Evolutionary conservation across 768 basidiomycete species (phyloP).

Genomic region (Leucosporidium creatinivorum): DNA sequence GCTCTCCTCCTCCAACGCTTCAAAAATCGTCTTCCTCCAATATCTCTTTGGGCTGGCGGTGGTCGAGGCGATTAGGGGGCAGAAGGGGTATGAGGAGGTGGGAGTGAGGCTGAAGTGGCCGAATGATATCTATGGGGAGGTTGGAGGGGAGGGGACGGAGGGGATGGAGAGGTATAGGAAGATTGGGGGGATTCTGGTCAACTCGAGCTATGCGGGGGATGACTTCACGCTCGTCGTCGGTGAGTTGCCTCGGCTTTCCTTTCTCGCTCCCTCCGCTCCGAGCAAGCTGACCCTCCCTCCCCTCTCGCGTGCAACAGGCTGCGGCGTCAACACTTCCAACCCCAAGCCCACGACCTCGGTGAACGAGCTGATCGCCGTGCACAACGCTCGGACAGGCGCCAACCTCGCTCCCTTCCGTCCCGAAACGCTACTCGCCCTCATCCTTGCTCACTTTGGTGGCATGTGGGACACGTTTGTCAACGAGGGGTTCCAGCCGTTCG

Average conservation of each 20-base stretch:
- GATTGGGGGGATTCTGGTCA: constrained; percentile 85
- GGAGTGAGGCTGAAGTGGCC: constrained; percentile 87
- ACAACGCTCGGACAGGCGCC: constrained; percentile 36
- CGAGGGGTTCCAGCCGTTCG: constrained; percentile 70
- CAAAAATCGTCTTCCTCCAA: constrained; percentile 81
- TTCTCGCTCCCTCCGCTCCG: background rate
- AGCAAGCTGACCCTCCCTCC: background rate
- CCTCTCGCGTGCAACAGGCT: constrained; percentile 51
- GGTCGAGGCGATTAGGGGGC: constrained; percentile 56
- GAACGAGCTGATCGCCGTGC: constrained; percentile 54
- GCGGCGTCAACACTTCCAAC: constrained; percentile 80
- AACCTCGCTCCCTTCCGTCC: constrained; percentile 51
- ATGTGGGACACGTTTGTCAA: constrained; percentile 71
- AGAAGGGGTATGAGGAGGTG: constrained; percentile 51
- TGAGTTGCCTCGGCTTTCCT: constrained; percentile 41
- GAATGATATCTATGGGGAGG: constrained; percentile 79
- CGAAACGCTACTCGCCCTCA: constrained; percentile 65
- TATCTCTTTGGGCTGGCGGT: constrained; percentile 86
- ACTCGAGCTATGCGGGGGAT: constrained; percentile 68
- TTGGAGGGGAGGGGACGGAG: constrained; percentile 41
- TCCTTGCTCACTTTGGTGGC: constrained; percentile 66
- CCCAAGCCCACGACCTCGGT: constrained; percentile 74
- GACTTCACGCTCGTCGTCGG: constrained; percentile 73
- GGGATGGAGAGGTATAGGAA: constrained; percentile 53
- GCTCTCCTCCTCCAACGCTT: constrained; percentile 51